Evolutionary conservation across 768 basidiomycete species (phyloP).

Genomic region (Leccinum longicurvipes): DNA sequence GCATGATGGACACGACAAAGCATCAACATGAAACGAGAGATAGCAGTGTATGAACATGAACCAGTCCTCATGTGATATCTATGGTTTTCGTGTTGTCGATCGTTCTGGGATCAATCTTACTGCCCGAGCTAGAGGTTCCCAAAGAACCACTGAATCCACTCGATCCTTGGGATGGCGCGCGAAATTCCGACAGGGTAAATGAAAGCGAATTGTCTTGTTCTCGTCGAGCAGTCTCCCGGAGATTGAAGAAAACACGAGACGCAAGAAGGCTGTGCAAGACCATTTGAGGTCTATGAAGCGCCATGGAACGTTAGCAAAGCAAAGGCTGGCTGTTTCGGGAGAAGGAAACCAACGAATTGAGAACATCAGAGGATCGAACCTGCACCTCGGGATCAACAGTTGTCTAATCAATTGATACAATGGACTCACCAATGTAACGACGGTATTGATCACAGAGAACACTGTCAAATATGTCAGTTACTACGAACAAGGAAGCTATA

Average conservation of each 20-base stretch:
- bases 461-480: slow-evolving; percentile 1
- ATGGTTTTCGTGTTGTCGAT: neutral
- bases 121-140: neutral
- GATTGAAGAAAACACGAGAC: slow-evolving; percentile 25
- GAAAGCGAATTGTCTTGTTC: neutral
- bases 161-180: neutral
- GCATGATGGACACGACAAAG: neutral
- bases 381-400: neutral
- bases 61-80: neutral
- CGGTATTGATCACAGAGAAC: slow-evolving; percentile 17
- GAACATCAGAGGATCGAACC: slow-evolving; percentile 15
- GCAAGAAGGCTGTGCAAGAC: slow-evolving; percentile 23
- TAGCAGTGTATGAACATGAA: neutral
- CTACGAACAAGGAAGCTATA: neutral
- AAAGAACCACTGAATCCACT: neutral
- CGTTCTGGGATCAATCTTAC: neutral
- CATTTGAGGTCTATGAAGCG: slow-evolving; percentile 14
- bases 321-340: neutral
- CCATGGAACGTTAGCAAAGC: neutral
- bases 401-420: neutral
- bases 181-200: slow-evolving; percentile 8
- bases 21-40: neutral
- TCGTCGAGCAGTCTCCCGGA: slow-evolving; percentile 16
- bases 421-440: slow-evolving; percentile 11
- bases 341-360: slow-evolving; percentile 16